phyloP scores from a whole-genome alignment of 164 flowering plant species.

The Litsea cubeba region DNA sequence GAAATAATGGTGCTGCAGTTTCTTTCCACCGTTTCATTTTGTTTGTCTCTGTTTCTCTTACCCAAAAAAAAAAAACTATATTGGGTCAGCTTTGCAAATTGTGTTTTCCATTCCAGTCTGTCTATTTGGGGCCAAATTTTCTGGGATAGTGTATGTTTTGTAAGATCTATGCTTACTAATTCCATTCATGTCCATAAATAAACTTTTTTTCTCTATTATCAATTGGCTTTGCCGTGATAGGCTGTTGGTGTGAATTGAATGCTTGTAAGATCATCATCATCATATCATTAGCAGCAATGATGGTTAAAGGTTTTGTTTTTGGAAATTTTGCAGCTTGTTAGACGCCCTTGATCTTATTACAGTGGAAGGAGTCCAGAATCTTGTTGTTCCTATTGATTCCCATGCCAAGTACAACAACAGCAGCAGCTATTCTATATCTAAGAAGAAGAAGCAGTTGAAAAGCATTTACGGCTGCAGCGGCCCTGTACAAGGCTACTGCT shows the following conservation, averaged over 20 bases:
- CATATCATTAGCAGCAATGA: too few species aligned
- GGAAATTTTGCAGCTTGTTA: slow-evolving; percentile 40
- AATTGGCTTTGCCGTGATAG: not conserved
- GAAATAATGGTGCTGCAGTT: too few species aligned
- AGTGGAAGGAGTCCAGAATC: slow-evolving; percentile 68
- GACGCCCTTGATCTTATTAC: slow-evolving; percentile 70
- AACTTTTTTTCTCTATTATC: too few species aligned
- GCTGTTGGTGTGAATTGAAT: not conserved
- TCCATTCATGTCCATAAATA: too few species aligned
- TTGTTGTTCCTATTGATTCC: slow-evolving; percentile 53
- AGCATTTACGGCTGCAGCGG: slow-evolving; percentile 7
- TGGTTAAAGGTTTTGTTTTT: not conserved
- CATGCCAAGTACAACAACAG: not conserved
- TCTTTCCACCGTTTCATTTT: too few species aligned
- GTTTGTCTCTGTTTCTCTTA: too few species aligned
- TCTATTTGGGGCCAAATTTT: too few species aligned
- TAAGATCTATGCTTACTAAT: too few species aligned
- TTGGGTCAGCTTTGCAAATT: too few species aligned
- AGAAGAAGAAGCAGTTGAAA: slow-evolving; percentile 29
- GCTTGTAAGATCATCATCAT: not conserved
- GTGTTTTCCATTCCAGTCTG: too few species aligned
- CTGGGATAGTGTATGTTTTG: too few species aligned
- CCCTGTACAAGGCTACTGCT: slow-evolving; percentile 58
- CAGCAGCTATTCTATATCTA: slow-evolving; percentile 2
- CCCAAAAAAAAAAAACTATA: too few species aligned